Evolutionary conservation across 2,329 filamentous ascomycete genomes (phyloP).

Genomic region (Neurospora sp.): DNA sequence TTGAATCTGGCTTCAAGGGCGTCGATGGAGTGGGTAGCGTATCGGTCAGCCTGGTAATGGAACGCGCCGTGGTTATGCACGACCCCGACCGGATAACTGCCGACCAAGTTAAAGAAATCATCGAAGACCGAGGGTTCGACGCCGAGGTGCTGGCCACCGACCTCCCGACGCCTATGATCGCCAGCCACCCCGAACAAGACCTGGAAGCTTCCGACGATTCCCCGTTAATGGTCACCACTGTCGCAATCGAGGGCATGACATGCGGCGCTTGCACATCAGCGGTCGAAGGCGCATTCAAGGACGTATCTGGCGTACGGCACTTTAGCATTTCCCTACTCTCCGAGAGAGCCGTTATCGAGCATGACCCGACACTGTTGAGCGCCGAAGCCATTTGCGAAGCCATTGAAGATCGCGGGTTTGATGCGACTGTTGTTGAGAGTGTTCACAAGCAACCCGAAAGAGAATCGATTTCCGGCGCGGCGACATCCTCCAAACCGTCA

Average conservation of each 20-base stretch:
- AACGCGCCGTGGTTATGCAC: constrained; percentile 89
- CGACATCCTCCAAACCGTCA: constrained; percentile 26
- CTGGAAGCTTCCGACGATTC: constrained; percentile 24
- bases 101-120: constrained; percentile 70
- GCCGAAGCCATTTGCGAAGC: constrained; percentile 45
- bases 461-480: constrained; percentile 21
- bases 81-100: constrained; percentile 65
- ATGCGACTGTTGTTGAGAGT: constrained; percentile 67
- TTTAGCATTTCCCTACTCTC: constrained; percentile 79
- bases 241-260: constrained; percentile 81
- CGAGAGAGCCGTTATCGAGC: constrained; percentile 76
- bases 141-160: constrained; percentile 80
- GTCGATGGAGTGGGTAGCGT: constrained; percentile 75
- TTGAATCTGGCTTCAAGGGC: constrained; percentile 81
- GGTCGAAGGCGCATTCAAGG: constrained; percentile 69
- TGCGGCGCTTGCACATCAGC: constrained; percentile 84
- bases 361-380: constrained; percentile 51
- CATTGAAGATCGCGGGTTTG: constrained; percentile 68
- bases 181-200: constrained; percentile 22
- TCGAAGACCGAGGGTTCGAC: constrained; percentile 88
- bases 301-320: constrained; percentile 59
- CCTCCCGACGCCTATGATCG: constrained; percentile 44
- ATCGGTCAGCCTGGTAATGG: constrained; percentile 89
- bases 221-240: constrained; percentile 54
- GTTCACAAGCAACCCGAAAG: constrained; percentile 34